A percentile compares a stretch with the other conserved stretches of the same genome.
phyloP scores from a whole-genome alignment of 2,329 filamentous ascomycete genomes.

The Epichloe brachyelytri region DNA sequence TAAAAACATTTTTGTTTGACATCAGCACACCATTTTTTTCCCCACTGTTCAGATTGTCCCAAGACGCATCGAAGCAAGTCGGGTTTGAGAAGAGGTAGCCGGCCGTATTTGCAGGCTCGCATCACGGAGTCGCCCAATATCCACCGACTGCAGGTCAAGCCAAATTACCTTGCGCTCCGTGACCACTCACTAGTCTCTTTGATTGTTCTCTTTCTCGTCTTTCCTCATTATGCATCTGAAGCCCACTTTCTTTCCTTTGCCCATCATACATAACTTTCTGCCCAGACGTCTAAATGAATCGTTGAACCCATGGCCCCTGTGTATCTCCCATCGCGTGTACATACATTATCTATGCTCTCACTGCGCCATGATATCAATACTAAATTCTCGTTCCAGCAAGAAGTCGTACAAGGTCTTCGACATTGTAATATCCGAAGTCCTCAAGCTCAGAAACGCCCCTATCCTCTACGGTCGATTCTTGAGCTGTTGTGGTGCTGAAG shows the following conservation, averaged over 20 bases:
- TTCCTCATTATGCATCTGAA: not conserved
- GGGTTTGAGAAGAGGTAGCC: slow-evolving; percentile 7
- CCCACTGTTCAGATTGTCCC: slow-evolving; percentile 11
- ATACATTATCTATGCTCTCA: not conserved
- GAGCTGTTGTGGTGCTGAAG: slow-evolving; percentile 1
- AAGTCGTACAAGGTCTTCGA: slow-evolving; percentile 15
- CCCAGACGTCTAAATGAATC: slow-evolving; percentile 1
- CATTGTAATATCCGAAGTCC: slow-evolving; percentile 16
- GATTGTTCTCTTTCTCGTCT: not conserved
- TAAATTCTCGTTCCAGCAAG: slow-evolving; percentile 11
- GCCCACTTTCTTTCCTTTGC: not conserved
- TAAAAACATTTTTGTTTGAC: slow-evolving; percentile 14
- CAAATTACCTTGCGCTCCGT: not conserved
- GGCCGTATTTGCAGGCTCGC: slow-evolving; percentile 1
- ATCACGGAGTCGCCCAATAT: not conserved
- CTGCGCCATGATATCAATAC: slow-evolving; percentile 1
- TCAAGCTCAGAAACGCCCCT: slow-evolving; percentile 13
- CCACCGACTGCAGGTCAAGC: not conserved
- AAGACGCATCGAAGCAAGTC: slow-evolving; percentile 2
- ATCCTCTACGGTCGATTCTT: not conserved
- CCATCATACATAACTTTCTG: slow-evolving; percentile 2
- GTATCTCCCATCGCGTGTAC: not conserved
- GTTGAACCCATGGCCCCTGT: not conserved
- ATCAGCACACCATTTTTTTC: slow-evolving; percentile 4
- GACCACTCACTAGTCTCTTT: not conserved